Evolutionary conservation across 2,329 filamentous ascomycete species (phyloP), one percentile per base, ranked within the genome.

Genomic region (Pseudogymnoascus sp.): DNA sequence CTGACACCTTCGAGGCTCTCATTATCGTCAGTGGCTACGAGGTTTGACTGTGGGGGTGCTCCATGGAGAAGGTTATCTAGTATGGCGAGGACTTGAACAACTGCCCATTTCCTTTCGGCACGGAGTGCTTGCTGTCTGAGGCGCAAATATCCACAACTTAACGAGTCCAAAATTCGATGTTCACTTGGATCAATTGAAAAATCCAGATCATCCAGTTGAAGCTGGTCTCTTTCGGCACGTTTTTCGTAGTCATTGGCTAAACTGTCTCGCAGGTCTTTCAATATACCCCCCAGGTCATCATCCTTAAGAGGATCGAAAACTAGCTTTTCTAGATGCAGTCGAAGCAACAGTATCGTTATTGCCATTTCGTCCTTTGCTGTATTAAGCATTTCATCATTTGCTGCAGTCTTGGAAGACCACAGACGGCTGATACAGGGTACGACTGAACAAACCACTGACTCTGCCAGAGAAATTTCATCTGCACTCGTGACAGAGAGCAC

Each of bases 231-330:
- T 59, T 89, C 86, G 37, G 85, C 80, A 65, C 91, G 83, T 66
- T 81, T 87, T 3, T 84, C 81, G 74, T 98, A 98, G 70, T 97
- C 93, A 7, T 78, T 77, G 78, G 88, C 89, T n/a, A 99, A 76
- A 3, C 82, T 79, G 50, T 92, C 87, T 35, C 87, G 72, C 1
- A 97, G 75, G n/a, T 83, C 82, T 66, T 88, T 84, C 5, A 96
- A 67, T 62, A 67, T 81, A 74, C 50, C 70, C 12, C 68, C 69
- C 62, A 72, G 68, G 65, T 72, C 74, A 68, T 65, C 72, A 6
- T 75, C 72, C 61, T 82, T 78, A 3, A 56, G 28, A 8, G 50
- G 28, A 56, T 33, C 28, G 41, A 75, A 72, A 26, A 82, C 73
- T 33, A 89, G 71, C 64, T 83, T 77, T 67, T 89, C 81, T 53